Evolutionary conservation across 306 rosid species (phyloP).

Genomic region (Macrotyloma uniflorum): DNA sequence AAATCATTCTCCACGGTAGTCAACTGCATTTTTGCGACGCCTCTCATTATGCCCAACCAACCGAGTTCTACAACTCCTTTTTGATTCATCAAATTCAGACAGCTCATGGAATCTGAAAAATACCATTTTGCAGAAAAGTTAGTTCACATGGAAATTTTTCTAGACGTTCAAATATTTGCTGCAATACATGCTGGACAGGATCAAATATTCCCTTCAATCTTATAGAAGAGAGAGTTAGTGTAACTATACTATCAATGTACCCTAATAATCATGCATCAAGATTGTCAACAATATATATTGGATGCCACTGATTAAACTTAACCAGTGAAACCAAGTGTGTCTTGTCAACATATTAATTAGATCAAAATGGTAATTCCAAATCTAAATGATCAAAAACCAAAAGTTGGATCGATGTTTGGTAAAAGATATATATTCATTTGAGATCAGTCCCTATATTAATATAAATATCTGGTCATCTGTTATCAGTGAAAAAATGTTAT

Average conservation of each 20-base stretch:
- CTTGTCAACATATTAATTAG: neutral
- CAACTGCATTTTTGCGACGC: conserved; percentile 70
- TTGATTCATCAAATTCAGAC: conserved; percentile 73
- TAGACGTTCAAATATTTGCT: neutral
- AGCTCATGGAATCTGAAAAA: conserved; percentile 72
- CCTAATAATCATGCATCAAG: no score
- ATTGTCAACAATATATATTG: no score
- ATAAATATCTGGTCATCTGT: neutral
- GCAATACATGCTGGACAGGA: neutral
- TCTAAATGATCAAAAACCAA: neutral
- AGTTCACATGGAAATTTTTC: conserved; percentile 3
- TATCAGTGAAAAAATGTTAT: neutral
- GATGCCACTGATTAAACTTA: conserved; percentile 7
- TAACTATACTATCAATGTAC: neutral
- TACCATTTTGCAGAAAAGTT: conserved; percentile 15
- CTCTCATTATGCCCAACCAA: conserved; percentile 89
- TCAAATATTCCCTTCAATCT: conserved; percentile 20
- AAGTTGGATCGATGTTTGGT: no score
- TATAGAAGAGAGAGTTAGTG: neutral
- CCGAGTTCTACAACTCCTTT: conserved; percentile 88
- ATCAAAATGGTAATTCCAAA: neutral
- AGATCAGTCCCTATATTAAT: neutral
- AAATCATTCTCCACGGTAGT: conserved; percentile 59
- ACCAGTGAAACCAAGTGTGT: neutral
- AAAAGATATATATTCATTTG: neutral